phyloP scores from a whole-genome alignment of 1,284 basidiomycete genomes.

The Melampsora americana region DNA sequence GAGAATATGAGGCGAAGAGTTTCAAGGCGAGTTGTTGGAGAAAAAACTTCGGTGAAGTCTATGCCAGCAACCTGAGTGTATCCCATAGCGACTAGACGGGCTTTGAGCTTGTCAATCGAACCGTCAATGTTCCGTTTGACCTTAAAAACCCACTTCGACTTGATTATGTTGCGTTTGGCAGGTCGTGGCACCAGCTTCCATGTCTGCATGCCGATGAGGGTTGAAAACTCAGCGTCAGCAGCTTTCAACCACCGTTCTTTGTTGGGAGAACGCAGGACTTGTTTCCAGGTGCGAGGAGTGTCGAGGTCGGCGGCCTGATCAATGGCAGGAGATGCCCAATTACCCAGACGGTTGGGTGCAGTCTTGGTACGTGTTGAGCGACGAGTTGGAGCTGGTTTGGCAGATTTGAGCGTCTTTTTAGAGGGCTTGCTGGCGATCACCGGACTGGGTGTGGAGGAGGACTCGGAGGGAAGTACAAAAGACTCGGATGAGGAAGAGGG shows the following conservation, averaged over 20 bases:
- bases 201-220: background rate
- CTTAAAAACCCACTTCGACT: slow-evolving; percentile 32
- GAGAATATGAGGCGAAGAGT: slow-evolving; percentile 18
- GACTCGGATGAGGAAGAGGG: no score
- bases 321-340: no score
- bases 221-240: background rate
- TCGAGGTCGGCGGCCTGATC: no score
- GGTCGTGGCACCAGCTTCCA: slow-evolving; percentile 4
- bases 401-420: no score
- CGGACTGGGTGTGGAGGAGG: no score
- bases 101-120: slow-evolving; percentile 5
- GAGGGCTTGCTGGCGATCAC: no score
- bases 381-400: no score
- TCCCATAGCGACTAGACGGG: slow-evolving; percentile 27
- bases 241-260: slow-evolving; percentile 5
- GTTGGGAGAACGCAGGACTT: background rate
- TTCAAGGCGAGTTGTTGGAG: slow-evolving; percentile 14
- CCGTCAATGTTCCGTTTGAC: background rate
- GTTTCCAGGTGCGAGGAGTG: no score
- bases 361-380: no score
- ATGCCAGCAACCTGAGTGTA: slow-evolving; percentile 41
- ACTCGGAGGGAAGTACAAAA: no score
- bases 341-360: no score
- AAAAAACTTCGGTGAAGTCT: slow-evolving; percentile 45
- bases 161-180: background rate